These are phyloP conservation scores for Setaria italica DNA, from an alignment of 202 grass and related monocot genomes.

Conservation along the genomic window DNA sequence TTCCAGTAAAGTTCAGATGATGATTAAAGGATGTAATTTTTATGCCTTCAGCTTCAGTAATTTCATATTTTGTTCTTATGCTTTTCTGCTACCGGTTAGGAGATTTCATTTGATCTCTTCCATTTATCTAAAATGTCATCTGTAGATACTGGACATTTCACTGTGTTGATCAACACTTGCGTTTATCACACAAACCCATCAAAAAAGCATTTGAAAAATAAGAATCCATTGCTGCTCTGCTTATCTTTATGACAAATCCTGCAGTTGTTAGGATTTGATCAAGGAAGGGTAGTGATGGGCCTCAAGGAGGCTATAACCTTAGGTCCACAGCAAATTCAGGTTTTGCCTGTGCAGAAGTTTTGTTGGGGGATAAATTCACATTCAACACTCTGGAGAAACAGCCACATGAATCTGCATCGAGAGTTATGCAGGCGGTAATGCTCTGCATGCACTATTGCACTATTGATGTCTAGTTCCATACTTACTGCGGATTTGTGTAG, in stretches of 20 bases:
- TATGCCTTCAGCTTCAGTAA: neutral
- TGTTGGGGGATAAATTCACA: slow-evolving; percentile 74
- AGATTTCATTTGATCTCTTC: slow-evolving; percentile 13
- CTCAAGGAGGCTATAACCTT: slow-evolving; percentile 96
- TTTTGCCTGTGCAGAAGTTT: slow-evolving; percentile 72
- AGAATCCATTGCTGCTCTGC: slow-evolving; percentile 16
- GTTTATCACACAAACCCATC: slow-evolving; percentile 12
- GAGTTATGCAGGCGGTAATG: slow-evolving; percentile 77
- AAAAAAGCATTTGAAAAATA: neutral
- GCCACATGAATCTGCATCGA: slow-evolving; percentile 82
- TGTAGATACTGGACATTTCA: slow-evolving; percentile 29
- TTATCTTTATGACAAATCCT: slow-evolving; percentile 38
- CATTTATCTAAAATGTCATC: slow-evolving; percentile 11
- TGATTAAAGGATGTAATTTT: neutral
- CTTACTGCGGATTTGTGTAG: slow-evolving; percentile 21
- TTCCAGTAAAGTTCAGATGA: slow-evolving; percentile 23
- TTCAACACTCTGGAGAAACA: slow-evolving; percentile 35
- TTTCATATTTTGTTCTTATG: neutral
- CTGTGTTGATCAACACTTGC: neutral
- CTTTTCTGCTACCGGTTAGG: neutral
- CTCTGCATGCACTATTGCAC: neutral
- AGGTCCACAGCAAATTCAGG: slow-evolving; percentile 86
- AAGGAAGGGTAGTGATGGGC: slow-evolving; percentile 88
- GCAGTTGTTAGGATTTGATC: slow-evolving; percentile 79
- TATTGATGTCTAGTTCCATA: slow-evolving; percentile 26